Base-by-base conservation (phyloP, 2,329 filamentous ascomycete species). In the Hypoxylon rubiginosum region DNA sequence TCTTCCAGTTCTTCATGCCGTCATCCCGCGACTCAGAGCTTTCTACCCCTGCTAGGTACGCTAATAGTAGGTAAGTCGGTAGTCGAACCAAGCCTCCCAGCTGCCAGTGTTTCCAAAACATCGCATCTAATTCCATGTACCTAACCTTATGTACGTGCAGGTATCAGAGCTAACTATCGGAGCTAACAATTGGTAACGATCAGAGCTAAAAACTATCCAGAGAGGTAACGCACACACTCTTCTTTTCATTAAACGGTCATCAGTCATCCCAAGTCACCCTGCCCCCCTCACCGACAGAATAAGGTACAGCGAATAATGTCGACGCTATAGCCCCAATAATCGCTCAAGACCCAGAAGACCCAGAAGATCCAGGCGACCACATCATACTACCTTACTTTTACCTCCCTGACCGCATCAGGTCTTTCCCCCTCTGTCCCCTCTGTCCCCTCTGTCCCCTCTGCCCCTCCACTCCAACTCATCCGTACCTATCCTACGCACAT, bases 281-380 rank as follows among this genome's bases (percentile, higher is more conserved):
- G 41, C 56, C 66, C 53, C 57, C 57, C 48, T 68, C 66, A 67
- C 68, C 66, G 62, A 70, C 62, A 61, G 36, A 49, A 21, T 17
- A 55, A 32, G 8, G 34, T 39, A 56, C 45, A 56, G 39, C 62
- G 56, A 67, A 62, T 70, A 66, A 53, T 60, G 36, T 66, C 55
- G 36, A 51, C 36, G 54, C 58, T 60, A 53, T 64, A 59, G 21
- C 43, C 56, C 61, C 36, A 67, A 64, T 64, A 67, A 67, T 62
- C 61, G 58, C 64, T 67, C 61, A 43, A 64, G 58, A 59, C 49
- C 62, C 66, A 67, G 61, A 10, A 57, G 55, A 67, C 68, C 60
- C 32, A 36, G 32, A 36, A 52, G 54, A 56, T 45, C 62, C 68
- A 69, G 63, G 11, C 62, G 55, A 69, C 68, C 60, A 43, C 56